Evolutionary conservation across 257 asterid species (phyloP), one percentile per base, ranked within the genome.

Genomic region (Solanum bulbocastanum): DNA sequence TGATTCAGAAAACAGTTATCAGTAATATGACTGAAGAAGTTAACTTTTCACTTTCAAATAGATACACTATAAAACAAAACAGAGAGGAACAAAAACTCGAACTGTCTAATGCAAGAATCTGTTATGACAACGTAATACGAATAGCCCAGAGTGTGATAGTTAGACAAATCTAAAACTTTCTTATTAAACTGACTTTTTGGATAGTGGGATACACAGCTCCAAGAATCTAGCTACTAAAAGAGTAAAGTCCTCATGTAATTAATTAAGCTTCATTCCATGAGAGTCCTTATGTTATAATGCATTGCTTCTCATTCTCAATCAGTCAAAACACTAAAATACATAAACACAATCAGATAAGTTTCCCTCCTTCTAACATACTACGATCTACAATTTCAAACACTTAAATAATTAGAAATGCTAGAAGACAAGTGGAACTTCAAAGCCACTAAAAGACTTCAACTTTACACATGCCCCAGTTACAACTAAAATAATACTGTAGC

Each of bases 1-100:
- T 96, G 95, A 27, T 90, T 83, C 86, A 84, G 84, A 71, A 85
- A 33, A 65, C 84, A 82, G 76, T 13, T n/a, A 76, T 79, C 39
- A 79, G 65, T 44, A 44, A 25, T 79, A 79, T 44, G 39, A 44
- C 25, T 37, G 83, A 75, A 78, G 60, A 25, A 78, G 62, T 78
- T 42, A 39, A 39, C 83, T 75, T 75, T 33, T 76, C 33, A 39
- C 56, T 76, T 39, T 40, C 58, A 72, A 33, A 72, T 10, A 73
- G 46, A 16, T 33, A 72, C 13, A 16, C 79, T 71, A 16, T 30
- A 71, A 32, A 33, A 18, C 42, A 71, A 32, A 44, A 72, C 12
- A 35, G 8, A 8, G 44, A 72, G 44, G 25, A 35, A 72, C 25
- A 32, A 18, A 72, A 18, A 18, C 81, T 72, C 81, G 35, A 72